These are phyloP conservation scores for Cyclocybe aegerita DNA, from an alignment of 768 basidiomycete species.

Conservation along the genomic window DNA sequence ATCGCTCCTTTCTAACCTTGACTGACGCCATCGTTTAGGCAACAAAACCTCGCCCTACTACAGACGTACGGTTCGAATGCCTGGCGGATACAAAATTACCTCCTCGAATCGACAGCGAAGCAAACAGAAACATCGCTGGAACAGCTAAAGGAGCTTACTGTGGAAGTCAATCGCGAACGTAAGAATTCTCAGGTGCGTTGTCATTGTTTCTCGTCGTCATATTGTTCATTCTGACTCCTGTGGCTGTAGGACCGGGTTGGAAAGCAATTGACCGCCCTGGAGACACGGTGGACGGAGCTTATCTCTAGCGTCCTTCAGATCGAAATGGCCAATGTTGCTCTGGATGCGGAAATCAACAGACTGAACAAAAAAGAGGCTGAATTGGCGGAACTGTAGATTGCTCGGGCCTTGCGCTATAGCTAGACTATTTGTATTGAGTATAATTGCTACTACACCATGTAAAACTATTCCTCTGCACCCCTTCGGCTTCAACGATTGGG, in stretches of 20 bases:
- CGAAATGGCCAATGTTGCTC: constrained; percentile 90
- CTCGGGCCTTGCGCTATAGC: constrained; percentile 3
- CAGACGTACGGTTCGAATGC: constrained; percentile 89
- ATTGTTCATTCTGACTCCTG: not conserved
- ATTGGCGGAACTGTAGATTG: constrained; percentile 41
- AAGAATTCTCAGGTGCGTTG: constrained; percentile 77
- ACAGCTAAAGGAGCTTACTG: constrained; percentile 73
- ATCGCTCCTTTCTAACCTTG: not conserved
- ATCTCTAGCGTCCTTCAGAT: constrained; percentile 90
- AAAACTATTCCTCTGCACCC: too few relatives aligned
- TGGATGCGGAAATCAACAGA: constrained; percentile 77
- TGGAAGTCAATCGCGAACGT: constrained; percentile 84
- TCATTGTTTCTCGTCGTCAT: constrained; percentile 9
- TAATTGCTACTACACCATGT: constrained; percentile 7
- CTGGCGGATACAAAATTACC: constrained; percentile 90
- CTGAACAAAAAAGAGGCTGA: constrained; percentile 62
- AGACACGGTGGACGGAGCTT: constrained; percentile 91
- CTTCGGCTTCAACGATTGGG: too few relatives aligned
- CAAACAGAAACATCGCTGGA: constrained; percentile 73
- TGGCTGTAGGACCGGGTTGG: constrained; percentile 67
- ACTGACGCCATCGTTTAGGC: constrained; percentile 41
- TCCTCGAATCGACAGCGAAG: constrained; percentile 75
- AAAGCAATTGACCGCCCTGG: constrained; percentile 74
- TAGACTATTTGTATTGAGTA: constrained; percentile 11
- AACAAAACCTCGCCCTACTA: constrained; percentile 78